These are phyloP conservation scores for Zopfia rhizophila DNA, from an alignment of 2,329 filamentous ascomycete species.

Conservation along the genomic window DNA sequence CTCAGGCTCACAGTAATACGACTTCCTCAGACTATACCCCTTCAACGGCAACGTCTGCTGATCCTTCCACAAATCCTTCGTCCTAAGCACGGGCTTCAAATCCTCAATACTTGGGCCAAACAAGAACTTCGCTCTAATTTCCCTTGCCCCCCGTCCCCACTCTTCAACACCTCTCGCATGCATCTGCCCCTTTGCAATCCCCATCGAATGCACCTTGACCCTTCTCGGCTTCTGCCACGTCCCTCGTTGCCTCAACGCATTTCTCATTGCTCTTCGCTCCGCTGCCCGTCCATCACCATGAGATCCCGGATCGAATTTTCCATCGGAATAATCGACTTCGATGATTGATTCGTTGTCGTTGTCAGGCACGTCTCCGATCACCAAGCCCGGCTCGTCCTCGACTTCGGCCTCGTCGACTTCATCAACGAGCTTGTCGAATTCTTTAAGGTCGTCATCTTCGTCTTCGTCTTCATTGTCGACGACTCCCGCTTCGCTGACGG, in stretches of 20 bases:
- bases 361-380: constrained; percentile 21
- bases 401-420: constrained; percentile 28
- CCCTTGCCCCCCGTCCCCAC: constrained; percentile 50
- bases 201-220: constrained; percentile 21
- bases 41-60: constrained; percentile 62
- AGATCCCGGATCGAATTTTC: constrained; percentile 9
- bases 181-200: constrained; percentile 14
- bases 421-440: too few species aligned
- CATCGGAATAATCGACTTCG: constrained; percentile 16
- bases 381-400: constrained; percentile 21
- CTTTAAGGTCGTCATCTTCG: constrained; percentile 41
- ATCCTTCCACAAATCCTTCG: constrained; percentile 62
- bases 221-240: not conserved
- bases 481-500: constrained; percentile 35
- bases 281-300: not conserved
- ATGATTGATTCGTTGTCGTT: constrained; percentile 28
- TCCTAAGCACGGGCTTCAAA: constrained; percentile 58
- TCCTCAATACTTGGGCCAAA: constrained; percentile 64
- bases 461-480: constrained; percentile 43
- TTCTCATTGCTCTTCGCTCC: not conserved
- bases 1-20: constrained; percentile 56
- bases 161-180: constrained; percentile 42
- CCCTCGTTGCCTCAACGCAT: constrained; percentile 1
- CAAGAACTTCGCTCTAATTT: constrained; percentile 58
- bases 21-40: constrained; percentile 53